Evolutionary conservation across 805 yeast genomes (phyloP), one percentile per base, ranked within the genome.

Genomic region (Suhomyces xylopsoci): DNA sequence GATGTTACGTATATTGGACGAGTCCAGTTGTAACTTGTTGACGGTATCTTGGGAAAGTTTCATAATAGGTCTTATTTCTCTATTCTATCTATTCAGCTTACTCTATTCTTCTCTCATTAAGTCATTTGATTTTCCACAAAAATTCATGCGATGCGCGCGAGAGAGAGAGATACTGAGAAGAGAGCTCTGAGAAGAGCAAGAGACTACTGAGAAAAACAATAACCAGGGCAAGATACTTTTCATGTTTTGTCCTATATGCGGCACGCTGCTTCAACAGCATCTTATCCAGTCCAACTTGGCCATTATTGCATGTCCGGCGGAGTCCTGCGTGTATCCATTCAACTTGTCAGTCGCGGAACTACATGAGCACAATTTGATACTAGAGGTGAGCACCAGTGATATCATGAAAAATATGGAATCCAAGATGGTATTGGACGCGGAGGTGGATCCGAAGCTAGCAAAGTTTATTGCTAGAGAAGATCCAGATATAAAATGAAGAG

Each of bases 1-100:
- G 44, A 94, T 90, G 69, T 94, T 94, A 55, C 99, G 79, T 28
- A 93, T 84, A 55, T 82, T 75, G 14, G 79, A 71, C 0, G 96
- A 84, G 57, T 87, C 81, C 58, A 77, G 77, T 67, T 93, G 97
- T 17, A 91, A 73, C 57, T 81, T 69, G 30, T 81, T 77, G 32
- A 90, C 79, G 28, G 85, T 84, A 40, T 82, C 85, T 5, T 87
- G 77, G 2, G 88, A 79, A 22, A 89, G 77, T 67, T 80, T 81
- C 82, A 83, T 76, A 10, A 7, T 36, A 36, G 17, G 2, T 22
- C 25, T 6, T 3, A 20, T 20, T 20, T 20, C n/a, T n/a, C n/a
- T n/a, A n/a, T n/a, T n/a, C n/a, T n/a, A n/a, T n/a, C n/a, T n/a
- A n/a, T 22, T 7, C 5, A 22, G 25, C 25, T 22, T 22, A 4